These are phyloP conservation scores for Quercus parvula DNA, from an alignment of 306 rosid genomes.

Conservation along the genomic window DNA sequence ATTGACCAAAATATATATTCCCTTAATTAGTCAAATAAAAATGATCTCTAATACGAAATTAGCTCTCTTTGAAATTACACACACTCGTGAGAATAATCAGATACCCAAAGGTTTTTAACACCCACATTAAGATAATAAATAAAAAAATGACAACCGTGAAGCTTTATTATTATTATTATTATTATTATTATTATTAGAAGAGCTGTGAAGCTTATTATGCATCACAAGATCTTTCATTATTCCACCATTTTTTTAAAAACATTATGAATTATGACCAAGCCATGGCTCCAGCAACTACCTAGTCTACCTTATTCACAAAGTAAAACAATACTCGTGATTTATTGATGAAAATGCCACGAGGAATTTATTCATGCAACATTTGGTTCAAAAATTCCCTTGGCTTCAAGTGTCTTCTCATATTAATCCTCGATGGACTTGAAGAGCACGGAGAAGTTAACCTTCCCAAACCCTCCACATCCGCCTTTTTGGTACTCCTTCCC, in stretches of 20 bases:
- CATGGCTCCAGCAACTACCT: slow-evolving; percentile 20
- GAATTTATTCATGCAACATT: slow-evolving; percentile 18
- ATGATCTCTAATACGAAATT: too few species aligned
- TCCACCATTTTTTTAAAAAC: not conserved
- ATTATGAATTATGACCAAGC: not conserved
- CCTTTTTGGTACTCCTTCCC: slow-evolving; percentile 79
- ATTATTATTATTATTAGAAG: too few species aligned
- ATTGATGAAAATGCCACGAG: not conserved
- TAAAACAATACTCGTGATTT: too few species aligned
- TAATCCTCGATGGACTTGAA: slow-evolving; percentile 83
- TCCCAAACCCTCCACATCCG: slow-evolving; percentile 95
- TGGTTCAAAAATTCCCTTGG: slow-evolving; percentile 30
- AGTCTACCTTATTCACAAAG: not conserved
- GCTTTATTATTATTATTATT: too few species aligned
- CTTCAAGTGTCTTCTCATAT: slow-evolving; percentile 79
- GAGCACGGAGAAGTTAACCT: slow-evolving; percentile 92
- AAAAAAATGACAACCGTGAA: too few species aligned
- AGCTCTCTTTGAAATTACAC: too few species aligned
- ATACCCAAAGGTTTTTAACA: too few species aligned
- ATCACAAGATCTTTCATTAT: not conserved
- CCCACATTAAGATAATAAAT: too few species aligned
- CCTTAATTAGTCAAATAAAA: too few species aligned
- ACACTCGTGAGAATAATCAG: too few species aligned
- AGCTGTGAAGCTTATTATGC: too few species aligned
- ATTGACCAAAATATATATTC: too few species aligned